Evolutionary conservation across 2,329 filamentous ascomycete species (phyloP).

Genomic region (Elsinoe perseae): DNA sequence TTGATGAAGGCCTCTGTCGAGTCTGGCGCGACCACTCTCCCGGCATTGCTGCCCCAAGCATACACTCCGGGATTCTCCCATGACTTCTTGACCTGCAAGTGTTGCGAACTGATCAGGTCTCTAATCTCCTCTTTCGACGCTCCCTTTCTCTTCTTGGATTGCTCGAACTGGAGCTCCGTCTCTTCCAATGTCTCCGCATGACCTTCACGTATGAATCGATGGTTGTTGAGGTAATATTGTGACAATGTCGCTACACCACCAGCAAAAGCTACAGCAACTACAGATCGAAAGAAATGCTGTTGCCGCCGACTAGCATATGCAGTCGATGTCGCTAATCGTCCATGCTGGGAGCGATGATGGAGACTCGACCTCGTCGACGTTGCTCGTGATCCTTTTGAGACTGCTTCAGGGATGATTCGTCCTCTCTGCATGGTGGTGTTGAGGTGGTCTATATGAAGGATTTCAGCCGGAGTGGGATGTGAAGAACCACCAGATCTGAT

Average conservation of each 20-base stretch:
- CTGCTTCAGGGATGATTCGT: slow-evolving; percentile 9
- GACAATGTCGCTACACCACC: slow-evolving; percentile 39
- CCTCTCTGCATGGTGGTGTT: slow-evolving; percentile 12
- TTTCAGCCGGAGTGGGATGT: no score
- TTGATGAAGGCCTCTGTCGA: slow-evolving; percentile 73
- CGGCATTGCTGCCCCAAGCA: slow-evolving; percentile 83
- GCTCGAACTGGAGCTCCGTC: slow-evolving; percentile 59
- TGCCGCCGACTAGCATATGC: slow-evolving; percentile 38
- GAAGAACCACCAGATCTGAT: slow-evolving; percentile 10
- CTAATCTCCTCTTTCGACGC: slow-evolving; percentile 62
- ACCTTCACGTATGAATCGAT: slow-evolving; percentile 32
- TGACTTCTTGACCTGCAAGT: slow-evolving; percentile 78
- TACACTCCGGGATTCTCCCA: slow-evolving; percentile 80
- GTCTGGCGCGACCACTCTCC: slow-evolving; percentile 76
- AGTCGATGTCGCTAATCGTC: slow-evolving; percentile 22
- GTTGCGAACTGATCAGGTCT: slow-evolving; percentile 73
- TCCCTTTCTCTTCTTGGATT: slow-evolving; percentile 47
- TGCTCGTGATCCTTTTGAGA: slow-evolving; percentile 17
- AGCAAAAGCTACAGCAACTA: slow-evolving; percentile 36
- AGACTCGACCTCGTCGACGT: slow-evolving; percentile 23
- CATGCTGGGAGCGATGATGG: slow-evolving; percentile 21
- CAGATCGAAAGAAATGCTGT: slow-evolving; percentile 39
- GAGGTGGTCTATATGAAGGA: no score
- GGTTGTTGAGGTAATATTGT: slow-evolving; percentile 37
- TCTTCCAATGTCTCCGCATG: slow-evolving; percentile 46